Evolutionary conservation across 345 rosid genomes (phyloP).

Genomic region (Corymbia maculata): DNA sequence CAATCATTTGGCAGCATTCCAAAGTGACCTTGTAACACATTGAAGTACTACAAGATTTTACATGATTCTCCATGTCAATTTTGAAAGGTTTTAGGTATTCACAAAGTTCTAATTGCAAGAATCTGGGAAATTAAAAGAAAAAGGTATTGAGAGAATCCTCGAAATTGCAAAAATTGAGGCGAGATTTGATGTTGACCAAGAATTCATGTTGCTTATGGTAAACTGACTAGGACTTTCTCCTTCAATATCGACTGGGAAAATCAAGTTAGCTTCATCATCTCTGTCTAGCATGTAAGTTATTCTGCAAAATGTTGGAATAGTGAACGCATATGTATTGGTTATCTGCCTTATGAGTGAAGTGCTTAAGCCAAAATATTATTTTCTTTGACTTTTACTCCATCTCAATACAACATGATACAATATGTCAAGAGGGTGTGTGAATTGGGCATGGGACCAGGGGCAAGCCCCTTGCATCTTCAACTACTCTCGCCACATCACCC

Average conservation of each 20-base stretch:
- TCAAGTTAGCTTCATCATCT: background rate
- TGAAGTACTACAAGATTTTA: background rate
- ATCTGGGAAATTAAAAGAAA: no score
- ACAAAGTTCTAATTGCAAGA: background rate
- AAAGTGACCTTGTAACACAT: background rate
- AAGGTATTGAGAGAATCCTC: background rate
- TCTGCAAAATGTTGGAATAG: no score
- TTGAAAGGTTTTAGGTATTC: background rate
- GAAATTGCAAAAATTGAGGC: no score
- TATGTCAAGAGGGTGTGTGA: no score
- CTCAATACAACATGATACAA: no score
- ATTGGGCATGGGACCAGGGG: background rate
- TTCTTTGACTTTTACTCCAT: no score
- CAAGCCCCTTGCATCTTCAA: background rate
- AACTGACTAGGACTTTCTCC: background rate
- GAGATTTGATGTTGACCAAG: background rate
- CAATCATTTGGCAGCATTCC: background rate
- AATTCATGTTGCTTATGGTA: background rate
- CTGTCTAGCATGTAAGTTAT: background rate
- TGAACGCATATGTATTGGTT: background rate
- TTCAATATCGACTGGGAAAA: background rate
- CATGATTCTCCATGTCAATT: background rate
- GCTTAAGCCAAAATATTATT: no score
- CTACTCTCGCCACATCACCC: background rate
- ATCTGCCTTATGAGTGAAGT: no score